phyloP scores from a whole-genome alignment of 129 eudicot genomes.

The Escallonia rubra region DNA sequence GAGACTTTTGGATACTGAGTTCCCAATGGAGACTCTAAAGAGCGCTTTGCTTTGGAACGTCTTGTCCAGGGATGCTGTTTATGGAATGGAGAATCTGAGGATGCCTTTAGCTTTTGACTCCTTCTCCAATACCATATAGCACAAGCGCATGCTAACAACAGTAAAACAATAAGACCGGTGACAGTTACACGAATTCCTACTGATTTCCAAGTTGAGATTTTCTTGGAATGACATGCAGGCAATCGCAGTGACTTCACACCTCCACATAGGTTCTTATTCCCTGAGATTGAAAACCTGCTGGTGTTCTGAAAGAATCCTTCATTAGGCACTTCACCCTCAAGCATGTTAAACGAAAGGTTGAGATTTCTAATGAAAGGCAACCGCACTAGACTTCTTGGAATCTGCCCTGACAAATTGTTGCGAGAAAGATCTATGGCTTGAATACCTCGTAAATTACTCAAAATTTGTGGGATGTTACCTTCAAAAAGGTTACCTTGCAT shows the following conservation, averaged over 20 bases:
- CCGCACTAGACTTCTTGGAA: not conserved
- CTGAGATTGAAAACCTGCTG: not conserved
- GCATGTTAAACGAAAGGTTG: slow-evolving; percentile 12
- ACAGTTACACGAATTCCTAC: not conserved
- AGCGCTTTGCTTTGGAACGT: too few relatives aligned
- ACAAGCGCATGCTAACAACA: too few relatives aligned
- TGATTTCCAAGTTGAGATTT: not conserved
- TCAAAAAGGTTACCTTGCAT: not conserved
- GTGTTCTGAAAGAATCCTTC: slow-evolving; percentile 11
- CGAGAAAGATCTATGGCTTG: slow-evolving; percentile 15
- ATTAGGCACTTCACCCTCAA: slow-evolving; percentile 14
- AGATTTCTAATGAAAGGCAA: not conserved
- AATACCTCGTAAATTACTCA: not conserved
- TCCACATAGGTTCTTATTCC: slow-evolving; percentile 13
- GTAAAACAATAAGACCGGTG: too few relatives aligned
- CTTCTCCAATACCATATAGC: too few relatives aligned
- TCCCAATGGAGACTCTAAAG: too few relatives aligned
- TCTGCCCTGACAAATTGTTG: slow-evolving; percentile 17
- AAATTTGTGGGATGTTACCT: slow-evolving; percentile 1
- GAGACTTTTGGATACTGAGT: not conserved
- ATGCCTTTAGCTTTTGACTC: not conserved
- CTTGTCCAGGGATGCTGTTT: not conserved
- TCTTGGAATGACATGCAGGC: not conserved
- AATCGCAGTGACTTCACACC: slow-evolving; percentile 2
- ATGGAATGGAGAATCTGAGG: not conserved